Evolutionary conservation across 805 yeast species (phyloP).

Genomic region (Starmera caribaea): DNA sequence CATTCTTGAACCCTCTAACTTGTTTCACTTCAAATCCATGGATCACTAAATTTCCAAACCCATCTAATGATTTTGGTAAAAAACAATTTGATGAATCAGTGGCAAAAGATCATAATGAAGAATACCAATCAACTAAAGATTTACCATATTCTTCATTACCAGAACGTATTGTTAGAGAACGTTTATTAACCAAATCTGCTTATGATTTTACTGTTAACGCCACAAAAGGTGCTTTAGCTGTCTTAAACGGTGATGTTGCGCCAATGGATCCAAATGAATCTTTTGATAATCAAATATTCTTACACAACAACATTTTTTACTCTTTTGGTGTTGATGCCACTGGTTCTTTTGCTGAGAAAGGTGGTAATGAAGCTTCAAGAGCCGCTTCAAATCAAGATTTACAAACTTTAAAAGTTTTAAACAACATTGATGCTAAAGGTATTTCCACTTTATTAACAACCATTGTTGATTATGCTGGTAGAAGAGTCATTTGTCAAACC

Average conservation of each 20-base stretch:
- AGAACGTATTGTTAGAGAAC: slow-evolving; percentile 69
- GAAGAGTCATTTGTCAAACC: slow-evolving; percentile 82
- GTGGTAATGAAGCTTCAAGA: slow-evolving; percentile 83
- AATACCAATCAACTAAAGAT: slow-evolving; percentile 74
- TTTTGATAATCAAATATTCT: slow-evolving; percentile 50
- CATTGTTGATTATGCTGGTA: slow-evolving; percentile 86
- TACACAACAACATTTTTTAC: slow-evolving; percentile 80
- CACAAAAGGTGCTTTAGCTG: slow-evolving; percentile 67
- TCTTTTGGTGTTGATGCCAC: slow-evolving; percentile 65
- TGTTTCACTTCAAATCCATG: slow-evolving; percentile 65
- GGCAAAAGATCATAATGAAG: slow-evolving; percentile 84
- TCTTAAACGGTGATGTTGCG: slow-evolving; percentile 60
- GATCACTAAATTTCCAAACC: slow-evolving; percentile 30
- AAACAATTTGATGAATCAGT: slow-evolving; percentile 18
- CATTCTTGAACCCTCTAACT: slow-evolving; percentile 54
- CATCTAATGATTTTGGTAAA: slow-evolving; percentile 19
- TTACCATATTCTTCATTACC: slow-evolving; percentile 47
- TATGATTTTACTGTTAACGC: slow-evolving; percentile 74
- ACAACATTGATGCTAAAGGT: slow-evolving; percentile 52
- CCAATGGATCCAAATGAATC: slow-evolving; percentile 79
- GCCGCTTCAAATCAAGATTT: slow-evolving; percentile 74
- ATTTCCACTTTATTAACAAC: slow-evolving; percentile 69
- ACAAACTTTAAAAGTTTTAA: slow-evolving; percentile 57
- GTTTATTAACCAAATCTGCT: slow-evolving; percentile 57
- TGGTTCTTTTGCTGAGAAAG: slow-evolving; percentile 54